Conservation (phyloP, 2,329 filamentous ascomycete species). For the Coccinonectria pachysandricola region DNA sequence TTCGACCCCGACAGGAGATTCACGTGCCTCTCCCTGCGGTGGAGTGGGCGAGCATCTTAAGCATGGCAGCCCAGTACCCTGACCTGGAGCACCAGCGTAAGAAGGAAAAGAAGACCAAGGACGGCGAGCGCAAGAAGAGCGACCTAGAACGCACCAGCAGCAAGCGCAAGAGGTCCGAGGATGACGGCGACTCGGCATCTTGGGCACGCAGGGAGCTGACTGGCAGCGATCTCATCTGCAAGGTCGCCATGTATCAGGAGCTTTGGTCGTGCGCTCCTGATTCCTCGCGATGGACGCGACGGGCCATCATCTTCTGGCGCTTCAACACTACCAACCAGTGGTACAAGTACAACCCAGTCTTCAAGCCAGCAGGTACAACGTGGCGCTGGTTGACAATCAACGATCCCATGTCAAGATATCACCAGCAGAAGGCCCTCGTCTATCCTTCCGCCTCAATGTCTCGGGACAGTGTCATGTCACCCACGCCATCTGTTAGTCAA, state of each 20-base stretch:
- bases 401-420: constrained; percentile 48
- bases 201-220: constrained; percentile 31
- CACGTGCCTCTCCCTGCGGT: constrained; percentile 48
- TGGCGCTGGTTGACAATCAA: constrained; percentile 54
- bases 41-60: constrained; percentile 48
- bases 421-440: constrained; percentile 38
- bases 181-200: constrained; percentile 29
- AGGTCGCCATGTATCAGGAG: constrained; percentile 59
- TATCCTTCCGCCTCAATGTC: constrained; percentile 25
- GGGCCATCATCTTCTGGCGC: constrained; percentile 52
- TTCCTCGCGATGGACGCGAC: constrained; percentile 41
- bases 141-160: constrained; percentile 25
- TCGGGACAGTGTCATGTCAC: constrained; percentile 41
- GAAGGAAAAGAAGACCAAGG: constrained; percentile 27
- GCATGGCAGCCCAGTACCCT: constrained; percentile 43
- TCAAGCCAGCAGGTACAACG: constrained; percentile 42
- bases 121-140: constrained; percentile 23
- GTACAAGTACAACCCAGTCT: constrained; percentile 37
- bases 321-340: constrained; percentile 45
- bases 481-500: constrained; percentile 38
- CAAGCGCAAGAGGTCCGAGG: constrained; percentile 31
- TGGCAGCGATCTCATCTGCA: constrained; percentile 46
- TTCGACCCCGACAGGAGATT: constrained; percentile 36
- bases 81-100: constrained; percentile 30
- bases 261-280: constrained; percentile 46